Evolutionary conservation across 2,329 filamentous ascomycete genomes (phyloP), one percentile per base, ranked within the genome.

Genomic region (Gnomoniopsis sp.): DNA sequence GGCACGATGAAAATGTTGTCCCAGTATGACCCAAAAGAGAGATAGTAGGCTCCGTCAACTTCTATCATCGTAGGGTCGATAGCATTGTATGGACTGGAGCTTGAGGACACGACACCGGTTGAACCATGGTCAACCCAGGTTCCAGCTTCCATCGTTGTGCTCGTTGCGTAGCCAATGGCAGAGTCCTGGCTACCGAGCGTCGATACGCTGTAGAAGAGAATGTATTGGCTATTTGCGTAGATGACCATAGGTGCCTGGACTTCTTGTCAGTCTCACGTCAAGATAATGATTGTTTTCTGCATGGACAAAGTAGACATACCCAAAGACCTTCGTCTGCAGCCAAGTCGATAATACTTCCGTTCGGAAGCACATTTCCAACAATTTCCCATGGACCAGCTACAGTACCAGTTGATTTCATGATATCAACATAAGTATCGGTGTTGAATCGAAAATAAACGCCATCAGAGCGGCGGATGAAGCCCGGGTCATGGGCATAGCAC

Each of bases 11-110:
- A 88, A 59, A 90, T 77, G 65, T 85, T 81, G 3, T 74, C 70
- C 86, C 87, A 91, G 77, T 88, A 90, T 7, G 84, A 88, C 21
- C 87, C 88, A 62, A 89, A 90, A 57, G 77, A 83, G 67, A 87
- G 71, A 57, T 78, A 77, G 63, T 79, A 80, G 3, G 70, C 72
- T 8, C 72, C 73, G 2, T 72, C 65, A 41, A 78, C 69, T 3
- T 81, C 64, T 58, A 85, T 70, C 3, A 86, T 68, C 54, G 80
- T 81, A 1, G 71, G 68, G 63, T 84, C 86, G 61, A 89, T 83
- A 12, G 79, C 77, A 59, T 83, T 83, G 66, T 81, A 83, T 0
- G 69, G 53, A 50, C 71, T 74, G 10, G 68, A 59, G 22, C 65
- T 19, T 52, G 67, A 59, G 50, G 79, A 70, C 17, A 66, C 72